Percentiles rank a stretch among this genome's conserved stretches.
phyloP scores from a whole-genome alignment of 2,329 filamentous ascomycete genomes.

The Blastomyces percursus region DNA sequence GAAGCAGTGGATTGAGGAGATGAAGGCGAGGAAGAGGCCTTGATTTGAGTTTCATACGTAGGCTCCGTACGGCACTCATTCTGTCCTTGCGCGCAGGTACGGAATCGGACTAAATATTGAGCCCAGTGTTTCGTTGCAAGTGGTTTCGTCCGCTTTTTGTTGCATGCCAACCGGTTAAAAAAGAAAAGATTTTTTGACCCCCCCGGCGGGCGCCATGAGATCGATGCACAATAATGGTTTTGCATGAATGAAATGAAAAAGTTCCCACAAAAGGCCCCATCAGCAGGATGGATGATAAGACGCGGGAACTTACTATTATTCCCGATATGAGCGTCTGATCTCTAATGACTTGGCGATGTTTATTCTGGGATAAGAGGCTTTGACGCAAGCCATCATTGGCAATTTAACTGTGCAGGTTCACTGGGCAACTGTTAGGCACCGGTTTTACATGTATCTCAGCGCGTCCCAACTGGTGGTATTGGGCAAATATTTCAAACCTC shows the following conservation, averaged over 20 bases:
- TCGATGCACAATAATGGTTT: neutral
- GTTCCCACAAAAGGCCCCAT: neutral
- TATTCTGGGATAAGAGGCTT: too few relatives aligned
- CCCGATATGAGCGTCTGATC: neutral
- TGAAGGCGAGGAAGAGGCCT: constrained; percentile 57
- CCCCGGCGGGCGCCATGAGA: neutral
- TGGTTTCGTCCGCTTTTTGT: neutral
- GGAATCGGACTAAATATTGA: neutral
- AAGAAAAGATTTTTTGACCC: neutral
- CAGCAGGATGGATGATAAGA: neutral
- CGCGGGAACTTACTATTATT: neutral
- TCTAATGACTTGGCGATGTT: neutral
- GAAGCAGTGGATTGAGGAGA: constrained; percentile 67
- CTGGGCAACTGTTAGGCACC: neutral
- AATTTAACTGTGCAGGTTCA: neutral
- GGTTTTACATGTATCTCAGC: neutral
- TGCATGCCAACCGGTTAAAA: neutral
- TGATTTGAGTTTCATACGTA: neutral
- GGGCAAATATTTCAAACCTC: neutral
- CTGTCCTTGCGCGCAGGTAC: neutral
- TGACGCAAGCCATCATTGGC: neutral
- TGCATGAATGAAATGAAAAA: neutral
- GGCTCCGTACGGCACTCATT: neutral
- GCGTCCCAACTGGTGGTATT: neutral
- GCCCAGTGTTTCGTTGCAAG: neutral